Base-by-base conservation (phyloP, 495 filamentous ascomycete species). In the Immersiella caudata region DNA sequence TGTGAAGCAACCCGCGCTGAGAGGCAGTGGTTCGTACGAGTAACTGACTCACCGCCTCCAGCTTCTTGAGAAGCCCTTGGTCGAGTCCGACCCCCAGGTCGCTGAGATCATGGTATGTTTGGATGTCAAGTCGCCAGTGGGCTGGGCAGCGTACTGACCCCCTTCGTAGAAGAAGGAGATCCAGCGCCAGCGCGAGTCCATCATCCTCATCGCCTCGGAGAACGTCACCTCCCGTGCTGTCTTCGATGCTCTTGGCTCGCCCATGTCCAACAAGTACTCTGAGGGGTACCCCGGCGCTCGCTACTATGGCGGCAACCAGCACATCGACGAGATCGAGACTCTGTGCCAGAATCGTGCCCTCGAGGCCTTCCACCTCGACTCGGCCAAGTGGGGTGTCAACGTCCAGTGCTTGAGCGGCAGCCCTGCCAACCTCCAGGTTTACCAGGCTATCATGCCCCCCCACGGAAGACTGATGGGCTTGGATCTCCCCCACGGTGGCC, bases 221-320 rank as follows among this genome's bases (percentile, higher is more conserved):
- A 94, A 94, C 81, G 88, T 96, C 76, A 95, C 92, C 36, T 94
- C 92, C 51, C 90, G 90, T 57, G 91, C 92, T 62, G 92, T 95
- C 68, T 94, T 92, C 82, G 92, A 95, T 81, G 91, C 92, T 70
- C 87, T 95, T 60, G 92, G 92, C 70, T 93, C 92, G 49, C 90
- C 91, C 74, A 94, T 94, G 92, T 93, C 90, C 75, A 94, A 99
- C 88, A 99, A 99, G 85, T 99, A 99, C 87, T 96, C 93, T 3
- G 95, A 99, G 84, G 95, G 95, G 73, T 97, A 97, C 81, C 96
- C 96, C 74, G 95, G 95, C 74, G 95, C 96, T 57, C 90, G 95
- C 79, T 99, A 99, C 87, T 99, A 99, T 78, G 96, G 96, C 79
- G 95, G 95, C 72, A 99, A 98, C 84, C 88, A 99, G 85, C 93